Evolutionary conservation across 495 filamentous ascomycete genomes (phyloP), one percentile per base, ranked within the genome.

Genomic region (Extremus antarcticus): DNA sequence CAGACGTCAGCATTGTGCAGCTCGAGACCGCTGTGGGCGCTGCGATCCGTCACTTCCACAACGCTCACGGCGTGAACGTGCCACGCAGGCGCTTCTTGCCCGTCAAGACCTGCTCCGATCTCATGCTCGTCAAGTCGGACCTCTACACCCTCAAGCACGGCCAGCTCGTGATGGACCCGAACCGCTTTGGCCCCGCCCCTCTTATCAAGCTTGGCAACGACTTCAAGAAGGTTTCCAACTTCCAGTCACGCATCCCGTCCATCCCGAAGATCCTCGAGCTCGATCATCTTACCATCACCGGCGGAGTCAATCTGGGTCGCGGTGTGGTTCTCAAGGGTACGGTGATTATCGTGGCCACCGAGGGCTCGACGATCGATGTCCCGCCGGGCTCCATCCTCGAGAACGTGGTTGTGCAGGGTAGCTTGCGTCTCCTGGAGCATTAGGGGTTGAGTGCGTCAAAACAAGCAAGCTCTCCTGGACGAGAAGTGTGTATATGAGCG

Each of bases 151-250:
- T 99, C 62, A 90, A 96, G 84, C 92, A 99, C 75, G 92, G 92
- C 65, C 91, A 97, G 75, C 79, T 99, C 55, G 76, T 95, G 65
- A 94, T 99, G 74, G 92, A 94, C 79, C 81, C 87, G 57, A 88
- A 81, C 78, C 87, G 92, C 60, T 97, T 99, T 70, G 92, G 94
- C 60, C 90, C 90, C 59, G 94, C 94, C n/a, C 92, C 92, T 54
- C 81, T 99, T 63, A 97, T 99, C 78, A 99, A 99, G 84, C 87
- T 99, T 35, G 92, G 92, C 62, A 83, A 77, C 62, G 92, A 99
- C 80, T 99, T 97, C 81, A 99, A 99, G 86, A 99, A 99, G 82
- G 92, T 99, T 29, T 96, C 91, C 17, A 91, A 94, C 74, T 99
- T 99, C 84, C 90, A 96, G 80, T 88, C 94, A 76, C 88, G 87